These are phyloP conservation scores for Tetracentron sinense DNA, from an alignment of 164 flowering plant species.

Conservation along the genomic window DNA sequence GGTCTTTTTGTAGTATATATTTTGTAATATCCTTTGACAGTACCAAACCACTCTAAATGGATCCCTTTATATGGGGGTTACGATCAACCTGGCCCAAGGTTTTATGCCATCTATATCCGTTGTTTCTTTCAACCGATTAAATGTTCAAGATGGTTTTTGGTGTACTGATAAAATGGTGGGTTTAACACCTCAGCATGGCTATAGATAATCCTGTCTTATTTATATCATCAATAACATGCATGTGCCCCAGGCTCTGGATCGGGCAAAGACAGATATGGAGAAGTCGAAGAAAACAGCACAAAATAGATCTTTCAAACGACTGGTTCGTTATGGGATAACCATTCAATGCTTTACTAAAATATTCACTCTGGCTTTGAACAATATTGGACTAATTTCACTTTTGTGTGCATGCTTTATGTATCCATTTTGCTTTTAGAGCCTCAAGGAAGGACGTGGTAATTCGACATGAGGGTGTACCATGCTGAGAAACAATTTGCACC, in stretches of 20 bases:
- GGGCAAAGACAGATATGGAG: conserved; percentile 32
- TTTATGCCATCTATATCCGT: no score
- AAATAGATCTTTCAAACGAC: conserved; percentile 25
- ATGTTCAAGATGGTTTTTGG: not conserved
- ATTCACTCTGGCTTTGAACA: not conserved
- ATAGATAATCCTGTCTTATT: not conserved
- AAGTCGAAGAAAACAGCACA: conserved; percentile 22
- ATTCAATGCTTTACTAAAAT: not conserved
- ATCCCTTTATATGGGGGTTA: no score
- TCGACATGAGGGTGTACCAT: no score
- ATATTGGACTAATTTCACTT: not conserved
- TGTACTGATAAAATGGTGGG: no score
- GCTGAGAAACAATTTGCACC: no score
- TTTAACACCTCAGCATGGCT: not conserved
- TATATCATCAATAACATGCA: conserved; percentile 3
- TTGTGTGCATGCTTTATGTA: not conserved
- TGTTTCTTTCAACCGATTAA: no score
- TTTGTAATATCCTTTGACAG: no score
- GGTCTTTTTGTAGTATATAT: no score
- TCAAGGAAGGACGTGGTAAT: conserved; percentile 22
- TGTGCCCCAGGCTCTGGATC: conserved; percentile 30
- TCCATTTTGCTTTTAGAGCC: conserved; percentile 14
- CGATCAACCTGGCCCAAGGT: no score
- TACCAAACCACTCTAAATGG: no score
- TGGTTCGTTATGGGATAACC: conserved; percentile 22